Evolutionary conservation across 2,329 filamentous ascomycete species (phyloP), one percentile per base, ranked within the genome.

Genomic region (Botrytis elliptica): DNA sequence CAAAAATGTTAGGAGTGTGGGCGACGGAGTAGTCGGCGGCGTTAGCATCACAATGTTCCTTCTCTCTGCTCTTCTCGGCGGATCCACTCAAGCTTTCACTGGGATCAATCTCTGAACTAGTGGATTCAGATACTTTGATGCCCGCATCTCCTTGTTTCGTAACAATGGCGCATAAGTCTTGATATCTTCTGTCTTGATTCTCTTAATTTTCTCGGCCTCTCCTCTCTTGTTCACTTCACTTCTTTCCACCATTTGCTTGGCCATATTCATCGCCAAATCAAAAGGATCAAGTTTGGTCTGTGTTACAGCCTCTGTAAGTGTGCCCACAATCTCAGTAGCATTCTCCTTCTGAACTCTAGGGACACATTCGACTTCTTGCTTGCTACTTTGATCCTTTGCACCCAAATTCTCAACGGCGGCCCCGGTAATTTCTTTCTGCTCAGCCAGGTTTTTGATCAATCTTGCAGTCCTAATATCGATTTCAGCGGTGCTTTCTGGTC

Each of bases 71-170:
- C 33, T 60, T 10, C 8, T 62, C 59, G 4, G 3, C 0, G 6
- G 10, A 12, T 38, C 5, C 3, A 14, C 9, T 38, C 5, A 8
- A 38, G 3, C 5, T 38, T 40, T 62, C 20, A 22, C 59, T 25
- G 0, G 1, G 8, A 22, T 40, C 4, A 14, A 8, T 7, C 18
- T 62, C 33, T 38, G 33, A 1, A 62, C 59, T 62, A 20, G 0
- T 9, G 4, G 9, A 40, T 40, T 0, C 20, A 7, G 1, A 20
- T 0, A 0, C 6, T 38, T 62, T 12, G n/a, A n/a, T n/a, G n/a
- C 40, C 59, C 22, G 2, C 10, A 6, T 38, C 29, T n/a, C 4
- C 0, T n/a, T n/a, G 5, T 62, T 40, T 40, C 10, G 22, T 25
- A 22, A 62, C 0, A 0, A 62, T 22, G 20, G 33, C 59, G 20